Conservation (phyloP, 495 filamentous ascomycete genomes). For the Hypoxylon rickii region DNA sequence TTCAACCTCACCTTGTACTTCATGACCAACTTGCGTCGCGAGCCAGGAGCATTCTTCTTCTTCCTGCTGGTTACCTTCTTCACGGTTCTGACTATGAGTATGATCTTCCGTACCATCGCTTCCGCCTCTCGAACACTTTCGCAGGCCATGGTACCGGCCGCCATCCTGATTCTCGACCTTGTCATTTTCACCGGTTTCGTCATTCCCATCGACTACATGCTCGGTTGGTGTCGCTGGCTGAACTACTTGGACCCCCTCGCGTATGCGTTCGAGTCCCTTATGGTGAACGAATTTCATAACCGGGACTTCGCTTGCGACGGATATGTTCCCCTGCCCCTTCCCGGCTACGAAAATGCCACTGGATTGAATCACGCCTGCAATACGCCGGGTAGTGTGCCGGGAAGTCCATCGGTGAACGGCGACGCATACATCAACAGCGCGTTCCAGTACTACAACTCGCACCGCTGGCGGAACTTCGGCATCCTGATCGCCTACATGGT, state of each 20-base stretch:
- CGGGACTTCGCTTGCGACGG: constrained; percentile 65
- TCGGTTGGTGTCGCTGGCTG: constrained; percentile 83
- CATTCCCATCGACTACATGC: constrained; percentile 78
- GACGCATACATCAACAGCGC: constrained; percentile 67
- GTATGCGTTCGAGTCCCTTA: constrained; percentile 84
- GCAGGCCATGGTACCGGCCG: constrained; percentile 83
- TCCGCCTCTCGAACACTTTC: constrained; percentile 77
- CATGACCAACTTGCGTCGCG: constrained; percentile 80
- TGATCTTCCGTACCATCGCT: constrained; percentile 82
- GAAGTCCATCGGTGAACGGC: constrained; percentile 59
- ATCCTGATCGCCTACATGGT: constrained; percentile 77
- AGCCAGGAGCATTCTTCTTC: constrained; percentile 78
- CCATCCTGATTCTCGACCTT: constrained; percentile 78
- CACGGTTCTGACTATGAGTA: constrained; percentile 73
- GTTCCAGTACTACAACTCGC: constrained; percentile 62
- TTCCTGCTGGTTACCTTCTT: constrained; percentile 73
- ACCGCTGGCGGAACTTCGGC: constrained; percentile 83
- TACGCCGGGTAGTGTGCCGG: constrained; percentile 64
- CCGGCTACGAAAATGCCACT: constrained; percentile 31
- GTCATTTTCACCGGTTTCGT: constrained; percentile 91
- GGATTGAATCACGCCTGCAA: constrained; percentile 60
- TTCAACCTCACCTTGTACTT: constrained; percentile 84
- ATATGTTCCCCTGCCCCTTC: constrained; percentile 59
- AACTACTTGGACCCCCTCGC: constrained; percentile 84
- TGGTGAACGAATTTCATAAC: constrained; percentile 86